Conservation (phyloP, 768 basidiomycete species). For the Leccinum arenicola region DNA sequence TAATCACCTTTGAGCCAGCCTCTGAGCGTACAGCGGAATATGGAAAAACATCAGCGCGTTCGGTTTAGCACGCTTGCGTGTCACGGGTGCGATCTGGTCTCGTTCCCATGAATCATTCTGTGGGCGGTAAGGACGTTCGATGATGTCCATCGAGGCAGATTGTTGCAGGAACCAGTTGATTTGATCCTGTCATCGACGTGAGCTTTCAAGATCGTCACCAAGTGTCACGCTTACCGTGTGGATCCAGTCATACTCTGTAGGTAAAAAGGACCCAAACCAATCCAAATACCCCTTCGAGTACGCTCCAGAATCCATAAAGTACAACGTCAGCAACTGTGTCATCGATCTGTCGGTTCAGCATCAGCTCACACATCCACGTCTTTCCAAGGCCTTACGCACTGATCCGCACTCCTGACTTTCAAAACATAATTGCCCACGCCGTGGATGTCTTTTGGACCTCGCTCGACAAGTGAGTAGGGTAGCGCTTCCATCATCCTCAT, state of each 20-base stretch:
- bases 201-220: background rate
- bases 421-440: slow-evolving; percentile 92
- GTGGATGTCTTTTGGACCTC: slow-evolving; percentile 80
- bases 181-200: slow-evolving; percentile 46
- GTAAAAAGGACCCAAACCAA: slow-evolving; percentile 56
- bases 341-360: slow-evolving; percentile 55
- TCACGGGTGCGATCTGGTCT: slow-evolving; percentile 56
- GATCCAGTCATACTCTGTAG: slow-evolving; percentile 85
- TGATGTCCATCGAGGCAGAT: slow-evolving; percentile 69
- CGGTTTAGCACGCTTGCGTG: slow-evolving; percentile 74
- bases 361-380: slow-evolving; percentile 5
- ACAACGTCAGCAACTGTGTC: slow-evolving; percentile 85
- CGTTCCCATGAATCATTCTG: slow-evolving; percentile 72
- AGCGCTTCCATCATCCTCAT: slow-evolving; percentile 68
- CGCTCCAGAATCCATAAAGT: slow-evolving; percentile 86
- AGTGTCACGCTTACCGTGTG: slow-evolving; percentile 46
- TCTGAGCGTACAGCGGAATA: slow-evolving; percentile 73
- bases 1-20: background rate
- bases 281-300: slow-evolving; percentile 62
- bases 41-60: slow-evolving; percentile 99
- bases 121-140: slow-evolving; percentile 81
- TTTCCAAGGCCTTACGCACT: slow-evolving; percentile 47
- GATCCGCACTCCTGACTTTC: slow-evolving; percentile 79
- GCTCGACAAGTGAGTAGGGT: slow-evolving; percentile 81
- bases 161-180: slow-evolving; percentile 89